phyloP scores from a whole-genome alignment of 352 stramenopile genomes.

The Phytopythium litorale region DNA sequence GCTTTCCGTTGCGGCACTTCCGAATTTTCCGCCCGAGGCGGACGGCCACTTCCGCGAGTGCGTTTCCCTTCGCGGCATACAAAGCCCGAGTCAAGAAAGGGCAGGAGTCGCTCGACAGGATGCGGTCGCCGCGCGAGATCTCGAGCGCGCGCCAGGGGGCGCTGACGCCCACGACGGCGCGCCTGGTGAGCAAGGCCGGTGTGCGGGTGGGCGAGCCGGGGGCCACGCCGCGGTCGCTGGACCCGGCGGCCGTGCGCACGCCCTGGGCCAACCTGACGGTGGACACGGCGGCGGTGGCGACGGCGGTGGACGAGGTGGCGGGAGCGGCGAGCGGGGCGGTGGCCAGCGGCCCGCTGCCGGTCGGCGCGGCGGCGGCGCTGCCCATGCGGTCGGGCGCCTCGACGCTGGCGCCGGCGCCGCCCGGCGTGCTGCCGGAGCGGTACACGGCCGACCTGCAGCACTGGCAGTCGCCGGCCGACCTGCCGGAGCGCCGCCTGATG shows the following conservation, averaged over 20 bases:
- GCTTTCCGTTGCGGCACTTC: too few species aligned
- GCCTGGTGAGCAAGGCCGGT: conserved; percentile 44
- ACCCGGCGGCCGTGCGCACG: conserved; percentile 35
- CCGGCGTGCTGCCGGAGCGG: conserved; percentile 60
- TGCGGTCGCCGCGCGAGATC: conserved; percentile 60
- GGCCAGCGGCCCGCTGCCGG: too few species aligned
- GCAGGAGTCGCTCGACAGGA: conserved; percentile 1
- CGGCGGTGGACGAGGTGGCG: neutral
- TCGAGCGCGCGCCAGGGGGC: conserved; percentile 64
- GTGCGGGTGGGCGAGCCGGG: conserved; percentile 26
- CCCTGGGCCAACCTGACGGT: conserved; percentile 76
- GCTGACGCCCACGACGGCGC: conserved; percentile 59
- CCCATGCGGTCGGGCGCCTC: conserved; percentile 51
- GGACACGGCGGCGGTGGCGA: conserved; percentile 30
- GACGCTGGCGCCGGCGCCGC: conserved; percentile 27
- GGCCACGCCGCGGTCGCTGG: conserved; percentile 50
- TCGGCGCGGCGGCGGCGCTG: conserved; percentile 14
- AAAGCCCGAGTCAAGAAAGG: too few species aligned
- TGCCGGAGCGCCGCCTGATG: conserved; percentile 77
- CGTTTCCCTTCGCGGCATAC: neutral
- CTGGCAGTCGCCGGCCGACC: conserved; percentile 80
- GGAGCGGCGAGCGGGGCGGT: too few species aligned
- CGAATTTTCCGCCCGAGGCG: neutral
- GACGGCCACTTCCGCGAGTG: too few species aligned
- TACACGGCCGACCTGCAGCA: conserved; percentile 78